Evolutionary conservation across 176 grass and related monocot species (phyloP).

Genomic region (Rhynchospora pubera): DNA sequence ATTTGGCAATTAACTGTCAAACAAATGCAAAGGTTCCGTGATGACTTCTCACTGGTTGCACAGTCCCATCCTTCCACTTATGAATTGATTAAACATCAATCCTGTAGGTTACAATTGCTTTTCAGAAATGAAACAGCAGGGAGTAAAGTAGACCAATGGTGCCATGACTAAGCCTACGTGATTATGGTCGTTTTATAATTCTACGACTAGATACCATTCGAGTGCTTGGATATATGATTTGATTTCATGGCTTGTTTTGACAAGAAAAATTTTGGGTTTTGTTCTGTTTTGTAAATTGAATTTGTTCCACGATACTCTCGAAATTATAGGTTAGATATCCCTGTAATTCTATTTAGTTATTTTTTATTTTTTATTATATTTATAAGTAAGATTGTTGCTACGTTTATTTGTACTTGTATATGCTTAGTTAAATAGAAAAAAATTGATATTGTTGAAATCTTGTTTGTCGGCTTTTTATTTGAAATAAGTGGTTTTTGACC

Average conservation of each 20-base stretch:
- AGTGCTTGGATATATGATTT: background rate
- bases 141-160: slow-evolving; percentile 1
- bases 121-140: slow-evolving; percentile 28
- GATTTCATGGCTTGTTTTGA: background rate
- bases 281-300: background rate
- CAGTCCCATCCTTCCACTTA: slow-evolving; percentile 39
- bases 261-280: background rate
- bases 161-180: background rate
- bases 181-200: background rate
- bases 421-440: background rate
- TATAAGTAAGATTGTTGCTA: background rate
- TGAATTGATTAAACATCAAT: slow-evolving; percentile 68
- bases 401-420: background rate
- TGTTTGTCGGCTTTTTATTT: background rate
- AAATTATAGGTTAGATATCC: background rate
- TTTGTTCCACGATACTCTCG: background rate
- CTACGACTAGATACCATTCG: background rate
- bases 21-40: slow-evolving; percentile 52
- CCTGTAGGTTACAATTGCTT: slow-evolving; percentile 49
- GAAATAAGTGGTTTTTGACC: no score
- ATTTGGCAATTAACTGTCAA: slow-evolving; percentile 90
- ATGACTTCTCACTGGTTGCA: slow-evolving; percentile 75
- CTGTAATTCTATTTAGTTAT: background rate
- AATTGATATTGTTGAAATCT: no score
- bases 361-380: background rate